Evolutionary conservation across 495 filamentous ascomycete species (phyloP), one percentile per base, ranked within the genome.

Genomic region (Hypoxylon intermedium): DNA sequence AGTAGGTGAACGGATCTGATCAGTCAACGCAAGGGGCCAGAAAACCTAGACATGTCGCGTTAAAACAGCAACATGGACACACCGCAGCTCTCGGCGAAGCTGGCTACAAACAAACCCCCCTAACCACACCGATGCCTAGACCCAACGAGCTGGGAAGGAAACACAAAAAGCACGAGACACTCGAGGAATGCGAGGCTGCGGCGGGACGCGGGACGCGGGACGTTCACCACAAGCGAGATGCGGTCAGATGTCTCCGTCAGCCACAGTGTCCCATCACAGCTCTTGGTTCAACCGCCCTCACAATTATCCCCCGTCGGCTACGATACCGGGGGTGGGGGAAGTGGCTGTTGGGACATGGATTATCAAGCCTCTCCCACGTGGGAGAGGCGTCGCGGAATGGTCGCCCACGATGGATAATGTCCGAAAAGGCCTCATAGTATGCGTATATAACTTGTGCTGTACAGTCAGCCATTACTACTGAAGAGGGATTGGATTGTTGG

Each of bases 161-260:
- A 6, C 40, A 21, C 9, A n/a, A n/a, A 9, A 40, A 30, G 49
- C 54, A 59, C 54, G 44, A 42, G 60, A 59, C 30, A 21, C n/a
- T 15, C 2, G 19, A 28, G 20, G 9, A 24, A 53, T 64, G 60
- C 60, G 50, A 64, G 60, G 60, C 60, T 59, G 54, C 43, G 54
- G 54, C 54, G 42, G 36, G 18, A 21, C 26, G 26, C 2, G n/a
- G n/a, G n/a, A n/a, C n/a, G n/a, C n/a, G n/a, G n/a, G n/a, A 18
- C 21, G 11, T 3, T 11, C 12, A 15, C 24, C 37, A 36, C 38
- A 36, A 30, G 44, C 9, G 36, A 55, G 44, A 28, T 33, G 26
- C 20, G 57, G 33, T 40, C 42, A 24, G 38, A 45, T n/a, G n/a
- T n/a, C n/a, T n/a, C n/a, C 12, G 44, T 28, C 20, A 36, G 26